Conservation (phyloP, 495 filamentous ascomycete genomes). For the Penicillium bialowiezense region DNA sequence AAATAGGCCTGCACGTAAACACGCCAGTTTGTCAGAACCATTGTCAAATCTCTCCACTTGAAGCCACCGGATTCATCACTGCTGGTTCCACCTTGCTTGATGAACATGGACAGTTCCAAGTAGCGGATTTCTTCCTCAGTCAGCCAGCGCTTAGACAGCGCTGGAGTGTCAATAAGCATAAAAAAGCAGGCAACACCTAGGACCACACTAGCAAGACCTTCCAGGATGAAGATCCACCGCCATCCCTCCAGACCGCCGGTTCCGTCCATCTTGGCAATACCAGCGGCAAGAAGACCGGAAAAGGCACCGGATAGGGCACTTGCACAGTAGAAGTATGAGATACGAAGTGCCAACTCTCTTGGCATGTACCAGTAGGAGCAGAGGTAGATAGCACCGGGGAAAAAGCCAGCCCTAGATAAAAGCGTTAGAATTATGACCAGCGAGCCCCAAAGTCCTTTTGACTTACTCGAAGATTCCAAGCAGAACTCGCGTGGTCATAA, state of each 20-base stretch:
- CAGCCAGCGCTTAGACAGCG: slow-evolving; percentile 19
- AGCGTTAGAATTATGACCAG: not conserved
- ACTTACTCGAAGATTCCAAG: slow-evolving; percentile 21
- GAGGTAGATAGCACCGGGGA: slow-evolving; percentile 64
- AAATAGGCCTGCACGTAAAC: slow-evolving; percentile 28
- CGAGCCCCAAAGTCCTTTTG: not conserved
- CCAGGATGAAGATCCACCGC: slow-evolving; percentile 72
- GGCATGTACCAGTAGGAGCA: slow-evolving; percentile 68
- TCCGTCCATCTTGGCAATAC: slow-evolving; percentile 65
- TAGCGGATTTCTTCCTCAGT: slow-evolving; percentile 23
- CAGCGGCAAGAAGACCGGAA: slow-evolving; percentile 64
- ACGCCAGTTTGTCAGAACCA: slow-evolving; percentile 25
- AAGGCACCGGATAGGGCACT: slow-evolving; percentile 64
- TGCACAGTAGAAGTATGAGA: slow-evolving; percentile 64
- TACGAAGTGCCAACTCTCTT: slow-evolving; percentile 25
- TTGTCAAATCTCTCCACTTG: slow-evolving; percentile 20
- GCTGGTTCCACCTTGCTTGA: slow-evolving; percentile 26
- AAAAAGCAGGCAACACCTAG: slow-evolving; percentile 59
- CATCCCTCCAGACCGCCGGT: slow-evolving; percentile 60
- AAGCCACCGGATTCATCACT: slow-evolving; percentile 12
- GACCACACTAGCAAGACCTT: slow-evolving; percentile 54
- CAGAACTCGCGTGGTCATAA: slow-evolving; percentile 16
- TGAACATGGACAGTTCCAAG: slow-evolving; percentile 27
- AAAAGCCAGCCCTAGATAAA: slow-evolving; percentile 44
- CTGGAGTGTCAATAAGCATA: slow-evolving; percentile 25